Base-by-base conservation (phyloP, 768 basidiomycete genomes). In the Trametes villosa region DNA sequence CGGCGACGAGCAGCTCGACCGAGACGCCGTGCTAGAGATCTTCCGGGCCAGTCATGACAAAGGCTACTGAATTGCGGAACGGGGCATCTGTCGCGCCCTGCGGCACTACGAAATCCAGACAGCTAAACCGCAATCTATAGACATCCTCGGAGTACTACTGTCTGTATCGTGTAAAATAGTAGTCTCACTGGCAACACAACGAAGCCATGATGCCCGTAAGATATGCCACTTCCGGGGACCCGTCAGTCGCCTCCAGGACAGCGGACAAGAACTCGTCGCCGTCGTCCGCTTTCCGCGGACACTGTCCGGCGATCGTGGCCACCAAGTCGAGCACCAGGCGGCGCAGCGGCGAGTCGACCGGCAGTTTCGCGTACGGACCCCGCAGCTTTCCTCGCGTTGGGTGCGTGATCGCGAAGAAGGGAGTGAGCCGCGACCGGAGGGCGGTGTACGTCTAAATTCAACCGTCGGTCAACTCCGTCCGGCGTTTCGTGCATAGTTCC, bases 351-450 rank as follows among this genome's bases (percentile, higher is more conserved):
- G 76, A 74, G 15, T 75, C 62, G 2, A 58, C 34, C 15, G 84
- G 81, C n/a, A 97, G 75, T 70, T 84, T 89, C 53, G 77, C 73
- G 75, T 87, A 98, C 24, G 96, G 96, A 0, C 96, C 96, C 17
- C 77, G 75, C 31, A 95, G 69, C 55, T 79, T 76, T 9, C 94
- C 95, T 48, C 87, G 89, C 29, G 77, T 76, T n/a, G 91, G 79
- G 71, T 97, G 94, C 11, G 74, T 77, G 45, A 96, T 80, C 68
- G 78, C 79, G 76, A 97, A 98, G 75, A 86, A 97, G 20, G 94
- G 94, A 11, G 81, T 75, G 8, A 96, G 77, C 24, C 88, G 85
- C 18, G 84, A 79, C 59, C 79, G 78, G 48, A 94, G 72, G 45
- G 77, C 68, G 38, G 74, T 47, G 64, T 85, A 71, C n/a, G 77